These are phyloP conservation scores for Plasmodium yoelii DNA, from an alignment of 169 alveolate species.

Conservation along the genomic window DNA sequence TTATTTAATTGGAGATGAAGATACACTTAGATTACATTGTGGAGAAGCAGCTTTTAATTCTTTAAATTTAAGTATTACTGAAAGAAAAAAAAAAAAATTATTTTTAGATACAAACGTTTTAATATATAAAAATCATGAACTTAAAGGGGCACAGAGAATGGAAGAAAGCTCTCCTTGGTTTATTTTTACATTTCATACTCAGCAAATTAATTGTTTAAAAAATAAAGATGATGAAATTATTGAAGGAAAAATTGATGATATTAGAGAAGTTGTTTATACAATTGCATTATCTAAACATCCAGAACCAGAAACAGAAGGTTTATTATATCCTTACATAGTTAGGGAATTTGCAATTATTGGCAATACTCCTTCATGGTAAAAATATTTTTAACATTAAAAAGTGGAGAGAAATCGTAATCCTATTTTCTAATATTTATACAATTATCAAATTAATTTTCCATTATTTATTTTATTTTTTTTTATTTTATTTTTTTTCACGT, in stretches of 20 bases:
- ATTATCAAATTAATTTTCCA: too few species aligned
- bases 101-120: conserved; percentile 88
- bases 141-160: conserved; percentile 85
- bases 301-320: conserved; percentile 77
- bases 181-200: conserved; percentile 90
- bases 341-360: conserved; percentile 89
- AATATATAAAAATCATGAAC: conserved; percentile 87
- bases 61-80: conserved; percentile 86
- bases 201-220: conserved; percentile 91
- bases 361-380: conserved; percentile 87
- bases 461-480: too few species aligned
- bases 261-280: conserved; percentile 91
- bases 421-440: too few species aligned
- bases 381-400: background rate
- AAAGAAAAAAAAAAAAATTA: conserved; percentile 84
- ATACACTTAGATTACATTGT: conserved; percentile 88
- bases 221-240: conserved; percentile 83
- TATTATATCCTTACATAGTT: conserved; percentile 85
- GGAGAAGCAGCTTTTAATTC: conserved; percentile 89
- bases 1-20: conserved; percentile 89
- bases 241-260: conserved; percentile 91
- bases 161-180: conserved; percentile 90
- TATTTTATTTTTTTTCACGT: too few species aligned
- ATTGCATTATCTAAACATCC: conserved; percentile 91
- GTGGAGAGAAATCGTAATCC: too few species aligned